phyloP scores from a whole-genome alignment of 805 yeast species.

The Candida chauliodis region DNA sequence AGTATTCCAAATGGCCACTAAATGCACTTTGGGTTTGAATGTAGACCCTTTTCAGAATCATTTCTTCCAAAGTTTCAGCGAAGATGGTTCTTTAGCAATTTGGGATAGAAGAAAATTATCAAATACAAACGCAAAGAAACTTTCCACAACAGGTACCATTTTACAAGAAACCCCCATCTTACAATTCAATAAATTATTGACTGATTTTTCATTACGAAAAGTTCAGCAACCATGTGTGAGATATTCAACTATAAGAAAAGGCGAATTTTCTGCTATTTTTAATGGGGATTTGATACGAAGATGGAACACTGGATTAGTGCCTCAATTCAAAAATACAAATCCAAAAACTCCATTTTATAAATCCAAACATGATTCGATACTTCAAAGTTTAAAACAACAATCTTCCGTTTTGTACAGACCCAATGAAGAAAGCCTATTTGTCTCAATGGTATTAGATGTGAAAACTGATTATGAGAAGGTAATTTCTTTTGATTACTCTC shows the following conservation, averaged over 20 bases:
- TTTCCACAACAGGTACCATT: conserved; percentile 14
- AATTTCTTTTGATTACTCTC: conserved; percentile 80
- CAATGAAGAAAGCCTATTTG: conserved; percentile 60
- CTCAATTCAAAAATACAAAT: conserved; percentile 14
- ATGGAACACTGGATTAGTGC: conserved; percentile 71
- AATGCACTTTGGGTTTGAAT: conserved; percentile 63
- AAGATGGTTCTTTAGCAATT: conserved; percentile 78
- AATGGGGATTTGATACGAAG: conserved; percentile 74
- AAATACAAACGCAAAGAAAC: conserved; percentile 15
- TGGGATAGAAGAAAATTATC: conserved; percentile 73
- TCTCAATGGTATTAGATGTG: conserved; percentile 70
- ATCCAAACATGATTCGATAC: not conserved
- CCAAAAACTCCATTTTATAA: not conserved
- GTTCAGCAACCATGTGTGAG: conserved; percentile 63
- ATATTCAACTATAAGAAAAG: conserved; percentile 59
- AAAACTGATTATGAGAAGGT: conserved; percentile 78
- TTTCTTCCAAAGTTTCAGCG: conserved; percentile 71
- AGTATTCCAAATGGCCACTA: conserved; percentile 69
- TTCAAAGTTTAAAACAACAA: conserved; percentile 28
- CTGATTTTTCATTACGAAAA: conserved; percentile 54
- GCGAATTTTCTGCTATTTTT: conserved; percentile 77
- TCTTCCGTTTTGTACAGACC: conserved; percentile 35
- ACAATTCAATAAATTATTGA: conserved; percentile 57
- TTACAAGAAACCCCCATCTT: conserved; percentile 53
- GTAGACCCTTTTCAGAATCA: conserved; percentile 66